These are phyloP conservation scores for Tolypocladium tropicale DNA, from an alignment of 2,329 filamentous ascomycete genomes.

Conservation along the genomic window DNA sequence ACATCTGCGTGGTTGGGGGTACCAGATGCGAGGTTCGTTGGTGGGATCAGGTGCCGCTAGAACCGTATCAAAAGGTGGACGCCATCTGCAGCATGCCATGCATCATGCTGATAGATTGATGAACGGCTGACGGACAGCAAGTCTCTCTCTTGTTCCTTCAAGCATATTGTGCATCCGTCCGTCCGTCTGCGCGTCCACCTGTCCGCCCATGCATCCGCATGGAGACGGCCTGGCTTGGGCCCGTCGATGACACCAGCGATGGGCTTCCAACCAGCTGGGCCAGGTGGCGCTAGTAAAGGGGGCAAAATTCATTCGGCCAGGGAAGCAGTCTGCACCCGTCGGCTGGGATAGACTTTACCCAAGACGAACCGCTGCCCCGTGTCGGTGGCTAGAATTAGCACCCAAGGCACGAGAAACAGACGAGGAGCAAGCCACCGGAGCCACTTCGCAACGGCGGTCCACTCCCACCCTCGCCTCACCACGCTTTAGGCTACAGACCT, in stretches of 20 bases:
- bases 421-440: slow-evolving; percentile 1
- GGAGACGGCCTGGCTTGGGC: background rate
- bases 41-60: background rate
- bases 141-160: background rate
- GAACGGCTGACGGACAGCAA: background rate
- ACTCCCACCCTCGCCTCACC: background rate
- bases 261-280: background rate
- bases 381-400: background rate
- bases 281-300: background rate
- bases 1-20: background rate
- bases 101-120: background rate
- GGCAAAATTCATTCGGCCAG: background rate
- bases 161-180: background rate
- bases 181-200: background rate
- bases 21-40: background rate
- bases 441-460: slow-evolving; percentile 1
- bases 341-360: background rate
- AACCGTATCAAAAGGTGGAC: background rate
- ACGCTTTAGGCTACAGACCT: too few relatives aligned
- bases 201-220: background rate
- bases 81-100: background rate
- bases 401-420: background rate
- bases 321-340: background rate
- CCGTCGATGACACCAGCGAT: background rate
- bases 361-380: background rate